phyloP scores from a whole-genome alignment of 169 alveolate genomes.

The Theileria luwenshuni region DNA sequence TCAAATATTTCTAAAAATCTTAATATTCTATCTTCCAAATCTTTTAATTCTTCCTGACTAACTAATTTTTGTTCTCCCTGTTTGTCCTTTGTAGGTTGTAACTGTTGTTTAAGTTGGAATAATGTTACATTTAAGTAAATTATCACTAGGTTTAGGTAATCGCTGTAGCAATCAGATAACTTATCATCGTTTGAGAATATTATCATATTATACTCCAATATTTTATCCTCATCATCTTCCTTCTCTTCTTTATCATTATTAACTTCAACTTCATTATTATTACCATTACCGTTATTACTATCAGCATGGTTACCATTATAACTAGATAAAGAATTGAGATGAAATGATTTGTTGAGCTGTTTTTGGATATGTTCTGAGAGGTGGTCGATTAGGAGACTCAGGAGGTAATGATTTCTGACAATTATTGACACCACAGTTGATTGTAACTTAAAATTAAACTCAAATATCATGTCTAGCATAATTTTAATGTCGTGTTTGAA shows the following conservation, averaged over 20 bases:
- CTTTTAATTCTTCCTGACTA: not conserved
- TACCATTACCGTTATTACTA: constrained; percentile 27
- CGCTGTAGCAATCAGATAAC: constrained; percentile 7
- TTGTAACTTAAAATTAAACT: constrained; percentile 25
- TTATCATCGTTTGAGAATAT: constrained; percentile 8
- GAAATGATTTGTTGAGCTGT: not conserved
- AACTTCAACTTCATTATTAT: not conserved
- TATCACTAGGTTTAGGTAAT: not conserved
- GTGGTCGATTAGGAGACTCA: not conserved
- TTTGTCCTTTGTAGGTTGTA: not conserved
- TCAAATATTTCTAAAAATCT: not conserved
- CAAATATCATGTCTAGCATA: constrained; percentile 46
- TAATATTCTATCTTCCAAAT: constrained; percentile 1
- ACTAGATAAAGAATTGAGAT: not conserved
- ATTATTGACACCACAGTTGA: constrained; percentile 32
- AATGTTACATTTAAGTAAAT: not conserved
- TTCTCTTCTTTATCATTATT: not conserved
- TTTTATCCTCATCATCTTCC: constrained; percentile 38
- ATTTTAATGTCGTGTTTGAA: constrained; percentile 40
- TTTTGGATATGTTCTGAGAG: not conserved
- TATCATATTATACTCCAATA: constrained; percentile 34
- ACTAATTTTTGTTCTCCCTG: not conserved
- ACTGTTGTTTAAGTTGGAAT: not conserved
- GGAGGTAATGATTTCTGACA: constrained; percentile 15
- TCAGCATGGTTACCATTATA: not conserved